A percentile compares a stretch with the other conserved stretches of the same genome.
Conservation (phyloP, 192 early-diverging fungal species). For the Umbelopsis ramanniana region DNA sequence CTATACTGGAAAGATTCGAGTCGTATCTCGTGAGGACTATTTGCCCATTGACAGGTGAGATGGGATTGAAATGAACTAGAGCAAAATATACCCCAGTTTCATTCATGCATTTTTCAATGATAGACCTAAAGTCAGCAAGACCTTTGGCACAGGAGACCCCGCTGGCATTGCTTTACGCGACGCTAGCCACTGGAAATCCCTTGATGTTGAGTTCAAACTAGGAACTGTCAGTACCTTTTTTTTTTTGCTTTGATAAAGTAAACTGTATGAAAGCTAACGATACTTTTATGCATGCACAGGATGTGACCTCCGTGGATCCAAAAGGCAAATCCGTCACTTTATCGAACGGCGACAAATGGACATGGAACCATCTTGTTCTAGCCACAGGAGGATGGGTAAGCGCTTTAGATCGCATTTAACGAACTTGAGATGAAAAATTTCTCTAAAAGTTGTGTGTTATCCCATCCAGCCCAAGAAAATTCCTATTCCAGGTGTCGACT, state of each 20-base stretch:
- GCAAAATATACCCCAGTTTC: neutral
- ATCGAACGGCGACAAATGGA: slow-evolving; percentile 33
- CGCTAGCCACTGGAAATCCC: slow-evolving; percentile 44
- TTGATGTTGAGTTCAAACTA: slow-evolving; percentile 51
- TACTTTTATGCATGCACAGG: neutral
- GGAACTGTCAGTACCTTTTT: slow-evolving; percentile 37
- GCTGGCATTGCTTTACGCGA: slow-evolving; percentile 48
- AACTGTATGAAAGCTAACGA: too few relatives aligned
- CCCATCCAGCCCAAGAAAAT: slow-evolving; percentile 44
- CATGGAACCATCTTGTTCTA: slow-evolving; percentile 52
- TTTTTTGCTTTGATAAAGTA: too few relatives aligned
- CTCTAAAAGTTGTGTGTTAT: neutral
- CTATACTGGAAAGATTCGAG: slow-evolving; percentile 48
- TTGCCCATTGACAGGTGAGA: slow-evolving; percentile 57
- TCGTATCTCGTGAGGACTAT: slow-evolving; percentile 55
- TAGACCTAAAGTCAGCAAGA: slow-evolving; percentile 61
- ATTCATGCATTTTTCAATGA: neutral
- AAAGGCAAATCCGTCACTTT: slow-evolving; percentile 46
- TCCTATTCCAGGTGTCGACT: slow-evolving; percentile 50
- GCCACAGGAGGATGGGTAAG: slow-evolving; percentile 60
- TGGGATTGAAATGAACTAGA: neutral
- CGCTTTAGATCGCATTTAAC: too few relatives aligned
- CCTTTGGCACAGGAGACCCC: slow-evolving; percentile 38
- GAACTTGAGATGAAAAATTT: too few relatives aligned
- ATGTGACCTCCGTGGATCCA: slow-evolving; percentile 39